Evolutionary conservation across 2,329 filamentous ascomycete genomes (phyloP).

Genomic region (Nakataea oryzae): DNA sequence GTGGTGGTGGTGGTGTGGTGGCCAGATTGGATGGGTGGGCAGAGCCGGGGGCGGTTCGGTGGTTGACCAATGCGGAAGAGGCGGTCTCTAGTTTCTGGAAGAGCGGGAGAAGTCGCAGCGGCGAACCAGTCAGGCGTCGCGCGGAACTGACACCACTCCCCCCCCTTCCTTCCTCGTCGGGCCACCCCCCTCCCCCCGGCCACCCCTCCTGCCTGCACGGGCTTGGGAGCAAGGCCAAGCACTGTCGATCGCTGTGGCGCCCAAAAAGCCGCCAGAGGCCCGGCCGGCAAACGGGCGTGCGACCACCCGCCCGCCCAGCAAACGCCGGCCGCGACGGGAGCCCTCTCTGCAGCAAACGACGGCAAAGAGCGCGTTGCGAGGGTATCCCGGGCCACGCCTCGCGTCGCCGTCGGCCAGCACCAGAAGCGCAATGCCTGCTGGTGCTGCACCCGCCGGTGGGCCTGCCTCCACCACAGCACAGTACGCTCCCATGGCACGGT

Average conservation of each 20-base stretch:
- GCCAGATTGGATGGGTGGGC: background rate
- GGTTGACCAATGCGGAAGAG: background rate
- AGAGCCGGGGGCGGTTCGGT: background rate
- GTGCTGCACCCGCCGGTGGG: background rate
- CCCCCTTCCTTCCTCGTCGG: too few species aligned
- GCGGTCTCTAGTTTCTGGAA: constrained; percentile 3
- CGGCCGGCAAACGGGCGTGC: background rate
- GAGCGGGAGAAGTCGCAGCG: constrained; percentile 2
- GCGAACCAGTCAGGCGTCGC: background rate
- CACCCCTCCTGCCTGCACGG: background rate
- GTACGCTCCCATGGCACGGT: background rate
- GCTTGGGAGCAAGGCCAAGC: background rate
- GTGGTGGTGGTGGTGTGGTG: too few species aligned
- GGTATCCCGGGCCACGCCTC: too few species aligned
- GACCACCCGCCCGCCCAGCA: background rate
- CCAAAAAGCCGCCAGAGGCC: background rate
- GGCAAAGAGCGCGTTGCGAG: too few species aligned
- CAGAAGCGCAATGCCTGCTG: background rate
- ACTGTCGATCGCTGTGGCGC: background rate
- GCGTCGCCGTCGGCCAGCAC: background rate
- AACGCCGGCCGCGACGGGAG: background rate
- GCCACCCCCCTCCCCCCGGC: too few species aligned
- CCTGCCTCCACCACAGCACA: background rate
- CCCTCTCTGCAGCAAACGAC: too few species aligned
- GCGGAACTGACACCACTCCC: background rate